These are phyloP conservation scores for Monilinia fructigena DNA, from an alignment of 2,329 filamentous ascomycete genomes.

Conservation along the genomic window DNA sequence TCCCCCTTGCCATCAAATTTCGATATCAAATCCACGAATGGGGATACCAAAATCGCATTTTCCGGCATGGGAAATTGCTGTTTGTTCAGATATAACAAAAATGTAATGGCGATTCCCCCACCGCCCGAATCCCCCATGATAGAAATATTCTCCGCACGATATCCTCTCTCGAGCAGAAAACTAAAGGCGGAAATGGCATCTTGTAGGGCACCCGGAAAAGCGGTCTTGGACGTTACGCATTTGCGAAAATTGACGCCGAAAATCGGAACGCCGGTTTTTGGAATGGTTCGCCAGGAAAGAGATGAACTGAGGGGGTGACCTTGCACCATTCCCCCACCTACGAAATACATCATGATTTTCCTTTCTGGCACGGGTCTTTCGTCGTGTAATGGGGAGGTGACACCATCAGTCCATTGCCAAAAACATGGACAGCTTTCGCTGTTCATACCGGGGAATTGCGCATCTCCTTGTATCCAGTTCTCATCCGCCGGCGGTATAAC, in stretches of 20 bases:
- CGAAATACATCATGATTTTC: neutral
- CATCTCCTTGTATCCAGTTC: neutral
- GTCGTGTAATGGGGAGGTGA: neutral
- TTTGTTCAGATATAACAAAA: neutral
- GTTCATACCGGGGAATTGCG: neutral
- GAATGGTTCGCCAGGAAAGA: neutral
- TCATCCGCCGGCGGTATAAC: neutral
- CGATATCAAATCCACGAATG: neutral
- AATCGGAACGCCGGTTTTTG: neutral
- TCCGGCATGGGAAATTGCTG: neutral
- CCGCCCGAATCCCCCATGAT: conserved; percentile 3
- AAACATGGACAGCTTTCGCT: conserved; percentile 1
- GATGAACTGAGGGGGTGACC: neutral
- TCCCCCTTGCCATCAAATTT: neutral
- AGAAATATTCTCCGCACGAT: neutral
- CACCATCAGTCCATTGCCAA: neutral
- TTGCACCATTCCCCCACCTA: neutral
- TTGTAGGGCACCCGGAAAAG: neutral
- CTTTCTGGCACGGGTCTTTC: neutral
- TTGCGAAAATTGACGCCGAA: conserved; percentile 3
- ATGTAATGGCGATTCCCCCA: neutral
- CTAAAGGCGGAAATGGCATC: neutral
- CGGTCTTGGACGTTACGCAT: neutral
- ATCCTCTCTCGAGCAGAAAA: neutral
- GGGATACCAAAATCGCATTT: conserved; percentile 3